A percentile compares a stretch with the other conserved stretches of the same genome.
Evolutionary conservation across 1,139 yeast genomes (phyloP).

Genomic region (Blastobotrys apis): DNA sequence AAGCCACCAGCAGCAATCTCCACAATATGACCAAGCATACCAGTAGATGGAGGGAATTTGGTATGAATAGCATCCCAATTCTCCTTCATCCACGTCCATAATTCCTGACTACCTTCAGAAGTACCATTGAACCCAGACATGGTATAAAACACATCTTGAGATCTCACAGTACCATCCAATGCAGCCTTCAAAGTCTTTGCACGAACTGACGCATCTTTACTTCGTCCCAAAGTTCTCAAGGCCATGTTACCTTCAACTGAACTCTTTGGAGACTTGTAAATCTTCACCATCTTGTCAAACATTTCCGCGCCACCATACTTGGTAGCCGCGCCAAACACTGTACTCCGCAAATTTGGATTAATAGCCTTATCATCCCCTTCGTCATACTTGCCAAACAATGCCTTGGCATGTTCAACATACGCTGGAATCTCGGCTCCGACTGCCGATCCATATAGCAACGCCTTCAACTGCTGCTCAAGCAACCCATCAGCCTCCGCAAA

Average conservation of each 20-base stretch:
- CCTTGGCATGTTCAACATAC: constrained; percentile 50
- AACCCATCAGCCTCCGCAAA: constrained; percentile 61
- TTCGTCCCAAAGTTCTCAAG: constrained; percentile 68
- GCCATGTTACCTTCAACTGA: constrained; percentile 76
- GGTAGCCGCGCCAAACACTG: constrained; percentile 68
- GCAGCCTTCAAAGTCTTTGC: constrained; percentile 57
- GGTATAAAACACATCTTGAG: constrained; percentile 70
- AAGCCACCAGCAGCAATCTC: constrained; percentile 59
- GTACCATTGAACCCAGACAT: constrained; percentile 68
- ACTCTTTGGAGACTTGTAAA: constrained; percentile 62
- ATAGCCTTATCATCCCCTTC: constrained; percentile 66
- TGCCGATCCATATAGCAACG: constrained; percentile 67
- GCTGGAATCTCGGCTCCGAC: constrained; percentile 55
- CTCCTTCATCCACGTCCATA: constrained; percentile 73
- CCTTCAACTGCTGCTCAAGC: constrained; percentile 71
- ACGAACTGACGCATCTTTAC: constrained; percentile 54
- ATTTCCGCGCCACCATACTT: constrained; percentile 54
- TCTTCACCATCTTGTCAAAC: constrained; percentile 58
- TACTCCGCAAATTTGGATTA: constrained; percentile 73
- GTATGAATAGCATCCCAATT: constrained; percentile 68
- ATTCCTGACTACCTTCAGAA: constrained; percentile 56
- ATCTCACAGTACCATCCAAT: constrained; percentile 64
- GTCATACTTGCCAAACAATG: constrained; percentile 54
- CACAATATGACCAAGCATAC: constrained; percentile 74
- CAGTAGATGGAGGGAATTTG: constrained; percentile 74